phyloP scores from a whole-genome alignment of 768 basidiomycete species.

The Lactarius pseudohatsudake region DNA sequence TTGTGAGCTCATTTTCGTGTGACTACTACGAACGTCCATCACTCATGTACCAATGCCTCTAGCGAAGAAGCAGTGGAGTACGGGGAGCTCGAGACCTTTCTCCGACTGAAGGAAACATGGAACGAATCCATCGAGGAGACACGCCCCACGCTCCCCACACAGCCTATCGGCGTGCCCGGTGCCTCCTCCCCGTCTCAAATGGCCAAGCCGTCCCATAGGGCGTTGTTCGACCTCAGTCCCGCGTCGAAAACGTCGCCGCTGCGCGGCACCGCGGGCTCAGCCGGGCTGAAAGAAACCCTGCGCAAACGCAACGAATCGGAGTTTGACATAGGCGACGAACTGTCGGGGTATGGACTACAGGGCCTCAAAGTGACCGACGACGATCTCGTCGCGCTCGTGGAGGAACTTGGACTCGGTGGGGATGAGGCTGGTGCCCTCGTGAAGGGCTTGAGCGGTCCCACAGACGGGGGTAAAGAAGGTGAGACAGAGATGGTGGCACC shows the following conservation, averaged over 20 bases:
- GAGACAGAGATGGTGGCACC: conserved; percentile 1
- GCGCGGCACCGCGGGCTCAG: conserved; percentile 7
- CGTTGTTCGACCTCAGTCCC: conserved; percentile 46
- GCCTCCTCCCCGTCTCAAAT: conserved; percentile 73
- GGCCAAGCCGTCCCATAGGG: conserved; percentile 69
- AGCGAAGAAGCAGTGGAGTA: conserved; percentile 88
- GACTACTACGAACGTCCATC: conserved; percentile 15
- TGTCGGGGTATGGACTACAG: conserved; percentile 70
- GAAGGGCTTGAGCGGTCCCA: conserved; percentile 52
- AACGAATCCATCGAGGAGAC: conserved; percentile 59
- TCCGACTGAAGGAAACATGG: conserved; percentile 73
- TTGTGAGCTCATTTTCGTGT: conserved; percentile 52
- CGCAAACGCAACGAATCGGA: conserved; percentile 48
- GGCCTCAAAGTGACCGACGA: conserved; percentile 77
- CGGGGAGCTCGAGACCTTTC: conserved; percentile 65
- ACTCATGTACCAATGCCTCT: not conserved
- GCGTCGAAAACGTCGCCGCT: conserved; percentile 35
- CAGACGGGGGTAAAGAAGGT: conserved; percentile 27
- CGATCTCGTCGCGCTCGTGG: conserved; percentile 67
- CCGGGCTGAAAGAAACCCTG: conserved; percentile 37
- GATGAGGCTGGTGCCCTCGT: conserved; percentile 78
- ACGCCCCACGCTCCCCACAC: conserved; percentile 50
- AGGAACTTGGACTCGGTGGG: conserved; percentile 71
- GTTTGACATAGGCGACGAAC: conserved; percentile 66
- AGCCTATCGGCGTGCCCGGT: conserved; percentile 80